Conservation (phyloP, 768 basidiomycete species). For the Boletus speciosus region DNA sequence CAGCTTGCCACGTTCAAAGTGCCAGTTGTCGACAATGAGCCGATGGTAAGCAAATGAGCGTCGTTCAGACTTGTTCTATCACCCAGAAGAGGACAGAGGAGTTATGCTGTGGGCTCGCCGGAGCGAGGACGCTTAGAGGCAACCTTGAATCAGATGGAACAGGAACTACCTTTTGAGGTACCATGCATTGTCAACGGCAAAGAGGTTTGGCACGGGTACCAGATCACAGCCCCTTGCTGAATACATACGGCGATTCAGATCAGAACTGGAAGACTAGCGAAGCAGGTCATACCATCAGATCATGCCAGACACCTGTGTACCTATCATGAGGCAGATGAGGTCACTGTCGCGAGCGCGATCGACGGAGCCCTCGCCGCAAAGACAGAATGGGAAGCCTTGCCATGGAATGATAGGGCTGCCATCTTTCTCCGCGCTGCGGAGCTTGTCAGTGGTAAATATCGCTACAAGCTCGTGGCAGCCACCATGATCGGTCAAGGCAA, state of each 20-base stretch:
- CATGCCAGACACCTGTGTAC: slow-evolving; percentile 77
- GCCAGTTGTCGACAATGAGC: slow-evolving; percentile 87
- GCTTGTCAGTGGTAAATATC: slow-evolving; percentile 90
- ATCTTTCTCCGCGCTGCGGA: slow-evolving; percentile 99
- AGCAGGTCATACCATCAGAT: slow-evolving; percentile 83
- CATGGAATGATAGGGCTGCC: slow-evolving; percentile 95
- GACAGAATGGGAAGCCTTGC: slow-evolving; percentile 86
- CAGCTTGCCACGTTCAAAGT: slow-evolving; percentile 85
- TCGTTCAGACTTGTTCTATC: neutral
- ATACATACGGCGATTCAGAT: slow-evolving; percentile 43
- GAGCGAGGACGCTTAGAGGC: slow-evolving; percentile 74
- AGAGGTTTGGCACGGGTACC: slow-evolving; percentile 46
- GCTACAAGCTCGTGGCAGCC: slow-evolving; percentile 92
- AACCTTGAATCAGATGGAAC: slow-evolving; percentile 76
- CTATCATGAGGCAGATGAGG: slow-evolving; percentile 86
- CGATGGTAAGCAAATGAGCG: slow-evolving; percentile 58
- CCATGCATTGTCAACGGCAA: slow-evolving; percentile 92
- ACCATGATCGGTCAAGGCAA: slow-evolving; percentile 99
- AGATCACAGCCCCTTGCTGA: slow-evolving; percentile 3
- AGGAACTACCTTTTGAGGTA: slow-evolving; percentile 84
- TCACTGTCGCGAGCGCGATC: slow-evolving; percentile 74
- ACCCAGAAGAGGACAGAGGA: slow-evolving; percentile 43
- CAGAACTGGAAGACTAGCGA: slow-evolving; percentile 72
- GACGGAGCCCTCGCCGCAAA: slow-evolving; percentile 86
- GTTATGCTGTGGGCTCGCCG: slow-evolving; percentile 73